Evolutionary conservation across 371 early-diverging fungal genomes (phyloP).

Genomic region (Apophysomyces sp.): DNA sequence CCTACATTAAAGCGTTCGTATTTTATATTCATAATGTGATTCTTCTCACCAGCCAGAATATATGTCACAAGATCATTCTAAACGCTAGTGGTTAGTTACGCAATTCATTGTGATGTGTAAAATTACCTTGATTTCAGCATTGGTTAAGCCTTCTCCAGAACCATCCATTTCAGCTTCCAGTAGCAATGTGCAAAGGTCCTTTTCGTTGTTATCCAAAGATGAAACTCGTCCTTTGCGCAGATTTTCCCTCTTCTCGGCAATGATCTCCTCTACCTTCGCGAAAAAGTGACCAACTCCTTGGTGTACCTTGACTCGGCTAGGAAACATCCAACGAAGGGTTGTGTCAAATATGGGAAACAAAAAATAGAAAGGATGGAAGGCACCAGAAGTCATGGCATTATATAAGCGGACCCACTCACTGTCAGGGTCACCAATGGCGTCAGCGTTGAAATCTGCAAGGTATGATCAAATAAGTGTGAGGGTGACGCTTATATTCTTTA

Average conservation of each 20-base stretch:
- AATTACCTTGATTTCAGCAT: neutral
- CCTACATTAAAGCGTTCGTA: constrained; percentile 8
- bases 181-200: constrained; percentile 27
- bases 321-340: constrained; percentile 21
- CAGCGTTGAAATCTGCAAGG: constrained; percentile 10
- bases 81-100: neutral
- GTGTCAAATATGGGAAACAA: constrained; percentile 47
- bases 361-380: constrained; percentile 34
- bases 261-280: constrained; percentile 33
- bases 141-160: neutral
- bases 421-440: constrained; percentile 11
- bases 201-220: neutral
- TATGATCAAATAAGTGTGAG: neutral
- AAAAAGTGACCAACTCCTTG: constrained; percentile 18
- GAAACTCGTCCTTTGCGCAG: neutral
- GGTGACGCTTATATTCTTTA: neutral
- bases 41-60: neutral
- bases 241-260: constrained; percentile 30
- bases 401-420: constrained; percentile 15
- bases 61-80: constrained; percentile 29
- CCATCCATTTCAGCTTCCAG: constrained; percentile 12
- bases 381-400: constrained; percentile 3
- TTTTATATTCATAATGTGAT: neutral
- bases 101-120: neutral
- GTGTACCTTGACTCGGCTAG: constrained; percentile 29